Base-by-base conservation (phyloP, 495 filamentous ascomycete species). In the Aspergillus olivimuriae region DNA sequence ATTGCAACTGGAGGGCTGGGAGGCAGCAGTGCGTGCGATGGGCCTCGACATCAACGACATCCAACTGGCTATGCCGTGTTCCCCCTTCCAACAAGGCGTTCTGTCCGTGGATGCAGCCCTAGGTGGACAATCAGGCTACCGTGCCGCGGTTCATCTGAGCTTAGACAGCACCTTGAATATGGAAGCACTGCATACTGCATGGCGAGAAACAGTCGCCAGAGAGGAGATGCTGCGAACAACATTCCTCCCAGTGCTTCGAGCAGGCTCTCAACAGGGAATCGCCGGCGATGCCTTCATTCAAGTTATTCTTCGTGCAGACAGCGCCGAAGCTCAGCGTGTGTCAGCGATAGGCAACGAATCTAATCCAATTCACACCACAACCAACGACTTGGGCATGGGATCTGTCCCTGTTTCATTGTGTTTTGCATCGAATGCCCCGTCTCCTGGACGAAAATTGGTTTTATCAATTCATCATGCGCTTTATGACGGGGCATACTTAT, bases 151-250 rank as follows among this genome's bases (percentile, higher is more conserved):
- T 16, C 14, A 32, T 3, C 2, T 43, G 17, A 32, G 18, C 14
- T 10, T 34, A 2, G 41, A 26, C 18, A 11, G 10, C n/a, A 3
- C 1, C 15, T 8, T 43, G 1, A 32, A 43, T 16, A 15, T 43
- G 4, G 31, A 34, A 17, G 28, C n/a, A 2, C 6, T 43, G 4
- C 30, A 22, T 10, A 19, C 10, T 7, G 41, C 41, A 34, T 43
- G 41, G 41, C 19, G 14, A 24, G 26, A 16, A 23, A 19, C 22
- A 5, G 41, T 43, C 10, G 31, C 30, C 1, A 18, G 20, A 3
- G 31, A 43, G 32, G 19, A 35, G n/a, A 43, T 43, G 41, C 41
- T 43, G 8, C 41, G 41, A 15, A 43, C 41, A 3, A 20, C 22
- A 14, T 43, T 43, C 21, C 11, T 43, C 3, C 41, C 32, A 4